Evolutionary conservation across 306 rosid genomes (phyloP), one percentile per base, ranked within the genome.

Genomic region (Oemleria cerasiformis): DNA sequence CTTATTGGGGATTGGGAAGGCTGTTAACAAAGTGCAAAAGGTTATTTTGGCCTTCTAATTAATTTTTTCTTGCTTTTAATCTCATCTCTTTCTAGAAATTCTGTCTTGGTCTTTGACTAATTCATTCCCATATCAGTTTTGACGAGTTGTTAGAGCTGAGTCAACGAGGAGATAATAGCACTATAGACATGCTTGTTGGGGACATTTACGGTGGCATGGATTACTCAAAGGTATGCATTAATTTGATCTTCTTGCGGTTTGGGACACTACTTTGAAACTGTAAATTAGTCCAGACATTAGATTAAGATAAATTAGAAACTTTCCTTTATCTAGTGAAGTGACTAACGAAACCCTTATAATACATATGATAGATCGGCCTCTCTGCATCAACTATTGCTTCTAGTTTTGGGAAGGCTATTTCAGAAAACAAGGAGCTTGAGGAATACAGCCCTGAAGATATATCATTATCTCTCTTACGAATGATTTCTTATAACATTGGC

Each of bases 401-500:
- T 76, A 95, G 99, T 88, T 95, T 95, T 72, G 99, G 99, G 64
- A 95, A 95, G 84, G 81, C 96, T 68, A 89, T 89, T 78, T 88
- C 96, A 54, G 97, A 87, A 45, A 86, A 81, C 71, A 95, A 89
- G 88, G 99, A 95, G 73, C 96, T 91, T 77, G 88, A 81, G 42
- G 92, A 91, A 75, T 95, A 95, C 88, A 89, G 96, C 75, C 99
- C 99, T 71, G 99, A 95, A 86, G 99, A 95, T 68, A 95, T 95
- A 81, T 95, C 99, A 41, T 80, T 95, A 42, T 95, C 99, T 75
- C 97, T 95, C 81, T 86, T 95, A 73, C 78, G 97, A 63, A 95
- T 95, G 99, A 95, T 95, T 81, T 95, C 99, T 14, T 95, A 95
- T 79, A 95, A 95, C 83, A 95, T 95, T 88, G 99, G 99, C 63